Percentiles rank a stretch among this genome's conserved stretches.
phyloP scores from a whole-genome alignment of 306 rosid species.

The Cicer chorassanicum region DNA sequence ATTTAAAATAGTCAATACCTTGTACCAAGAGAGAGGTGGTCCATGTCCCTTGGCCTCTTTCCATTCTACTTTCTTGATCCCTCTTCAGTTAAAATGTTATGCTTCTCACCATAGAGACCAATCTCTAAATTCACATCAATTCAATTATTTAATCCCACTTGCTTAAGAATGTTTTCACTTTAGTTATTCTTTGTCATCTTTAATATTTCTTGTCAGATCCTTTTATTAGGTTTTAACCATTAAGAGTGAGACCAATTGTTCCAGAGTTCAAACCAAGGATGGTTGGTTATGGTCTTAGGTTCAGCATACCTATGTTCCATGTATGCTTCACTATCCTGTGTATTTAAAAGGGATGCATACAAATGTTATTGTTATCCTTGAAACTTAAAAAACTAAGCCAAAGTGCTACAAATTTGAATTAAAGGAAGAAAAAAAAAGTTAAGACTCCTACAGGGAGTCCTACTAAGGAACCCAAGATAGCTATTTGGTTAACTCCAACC shows the following conservation, averaged over 20 bases:
- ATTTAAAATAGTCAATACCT: conserved; percentile 55
- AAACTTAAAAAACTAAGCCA: conserved; percentile 1
- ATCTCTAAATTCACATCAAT: conserved; percentile 50
- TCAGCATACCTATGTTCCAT: conserved; percentile 94
- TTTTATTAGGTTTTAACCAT: conserved; percentile 53
- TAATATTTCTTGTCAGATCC: neutral
- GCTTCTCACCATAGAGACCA: conserved; percentile 70
- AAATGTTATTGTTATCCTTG: conserved; percentile 3
- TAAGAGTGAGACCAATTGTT: conserved; percentile 62
- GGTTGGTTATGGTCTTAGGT: conserved; percentile 58
- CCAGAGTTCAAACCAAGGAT: conserved; percentile 84
- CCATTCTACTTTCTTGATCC: conserved; percentile 75
- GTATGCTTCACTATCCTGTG: conserved; percentile 93
- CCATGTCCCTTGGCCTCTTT: conserved; percentile 40
- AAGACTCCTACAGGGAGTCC: conserved; percentile 86
- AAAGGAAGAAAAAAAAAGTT: conserved; percentile 22
- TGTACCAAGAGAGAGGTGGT: conserved; percentile 75
- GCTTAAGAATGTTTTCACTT: neutral
- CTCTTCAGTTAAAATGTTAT: conserved; percentile 50
- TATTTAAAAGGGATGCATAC: conserved; percentile 17
- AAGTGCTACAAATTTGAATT: conserved; percentile 7
- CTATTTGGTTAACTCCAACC: conserved; percentile 63
- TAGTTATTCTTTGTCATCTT: neutral
- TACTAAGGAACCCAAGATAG: conserved; percentile 60
- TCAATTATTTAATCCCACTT: neutral